Evolutionary conservation across 2,329 filamentous ascomycete species (phyloP).

Genomic region (Aspergillus unguis): DNA sequence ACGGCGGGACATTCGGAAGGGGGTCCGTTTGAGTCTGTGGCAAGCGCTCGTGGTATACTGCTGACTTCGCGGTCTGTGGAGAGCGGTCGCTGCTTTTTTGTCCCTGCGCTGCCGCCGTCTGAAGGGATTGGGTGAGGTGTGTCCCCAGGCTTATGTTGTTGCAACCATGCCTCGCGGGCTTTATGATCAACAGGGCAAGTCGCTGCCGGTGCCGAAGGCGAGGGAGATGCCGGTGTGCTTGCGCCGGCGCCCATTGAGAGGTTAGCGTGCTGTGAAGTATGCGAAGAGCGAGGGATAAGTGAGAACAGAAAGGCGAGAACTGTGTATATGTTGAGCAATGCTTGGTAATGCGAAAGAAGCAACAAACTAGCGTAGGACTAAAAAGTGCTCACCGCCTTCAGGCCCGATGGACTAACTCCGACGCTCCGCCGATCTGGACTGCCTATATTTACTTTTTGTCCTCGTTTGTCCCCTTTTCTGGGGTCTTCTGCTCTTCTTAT

Average conservation of each 20-base stretch:
- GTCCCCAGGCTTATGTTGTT: conserved; percentile 39
- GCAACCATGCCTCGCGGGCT: conserved; percentile 83
- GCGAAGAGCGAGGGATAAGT: not conserved
- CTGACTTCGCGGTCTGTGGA: conserved; percentile 70
- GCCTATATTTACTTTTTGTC: conserved; percentile 11
- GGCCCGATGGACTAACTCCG: conserved; percentile 16
- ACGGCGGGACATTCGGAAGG: conserved; percentile 23
- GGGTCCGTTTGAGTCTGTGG: conserved; percentile 19
- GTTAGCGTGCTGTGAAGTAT: not conserved
- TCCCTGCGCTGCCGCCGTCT: conserved; percentile 23
- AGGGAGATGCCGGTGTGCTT: conserved; percentile 31
- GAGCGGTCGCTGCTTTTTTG: conserved; percentile 47
- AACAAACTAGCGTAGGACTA: conserved; percentile 2
- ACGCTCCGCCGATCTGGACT: not conserved
- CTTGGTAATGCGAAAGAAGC: conserved; percentile 9
- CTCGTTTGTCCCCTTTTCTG: conserved; percentile 4
- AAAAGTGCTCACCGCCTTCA: conserved; percentile 7
- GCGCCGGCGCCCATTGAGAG: conserved; percentile 37
- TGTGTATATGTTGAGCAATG: not conserved
- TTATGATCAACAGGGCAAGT: conserved; percentile 88
- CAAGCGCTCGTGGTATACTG: conserved; percentile 67
- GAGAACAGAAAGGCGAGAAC: not conserved
- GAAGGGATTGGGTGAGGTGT: conserved; percentile 34
- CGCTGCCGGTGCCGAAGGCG: conserved; percentile 28
- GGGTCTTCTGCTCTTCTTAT: conserved; percentile 7